Evolutionary conservation across 1,139 yeast species (phyloP).

Genomic region (Yamadazyma sp.): DNA sequence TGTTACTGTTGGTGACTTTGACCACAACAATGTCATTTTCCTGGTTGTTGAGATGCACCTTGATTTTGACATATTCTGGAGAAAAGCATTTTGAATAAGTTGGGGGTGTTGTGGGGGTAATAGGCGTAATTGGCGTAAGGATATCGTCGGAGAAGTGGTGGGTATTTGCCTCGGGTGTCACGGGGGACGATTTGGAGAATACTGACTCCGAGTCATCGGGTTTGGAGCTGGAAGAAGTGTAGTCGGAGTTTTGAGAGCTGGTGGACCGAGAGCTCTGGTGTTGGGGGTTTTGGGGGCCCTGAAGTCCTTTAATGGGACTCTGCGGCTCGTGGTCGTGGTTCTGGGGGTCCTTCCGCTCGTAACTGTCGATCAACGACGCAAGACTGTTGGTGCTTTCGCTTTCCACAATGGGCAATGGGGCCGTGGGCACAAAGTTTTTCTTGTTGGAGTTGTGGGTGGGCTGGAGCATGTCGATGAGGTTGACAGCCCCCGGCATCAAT

Average conservation of each 20-base stretch:
- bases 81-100: not conserved
- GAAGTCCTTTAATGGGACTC: too few species aligned
- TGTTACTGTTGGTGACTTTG: slow-evolving; percentile 25
- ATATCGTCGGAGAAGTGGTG: slow-evolving; percentile 5
- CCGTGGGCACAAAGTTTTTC: slow-evolving; percentile 25
- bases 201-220: slow-evolving; percentile 9
- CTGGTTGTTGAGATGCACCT: slow-evolving; percentile 29
- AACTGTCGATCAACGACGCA: slow-evolving; percentile 24
- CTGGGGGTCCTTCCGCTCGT: slow-evolving; percentile 6
- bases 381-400: slow-evolving; percentile 23
- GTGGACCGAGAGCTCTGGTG: not conserved
- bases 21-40: slow-evolving; percentile 35
- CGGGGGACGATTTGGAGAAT: slow-evolving; percentile 13
- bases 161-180: slow-evolving; percentile 9
- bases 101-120: not conserved
- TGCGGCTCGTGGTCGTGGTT: too few species aligned
- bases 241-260: slow-evolving; percentile 1
- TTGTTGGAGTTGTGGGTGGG: slow-evolving; percentile 11
- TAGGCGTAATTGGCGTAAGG: slow-evolving; percentile 14
- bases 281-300: not conserved
- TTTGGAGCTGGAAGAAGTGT: not conserved
- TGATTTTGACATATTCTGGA: slow-evolving; percentile 29
- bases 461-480: slow-evolving; percentile 19
- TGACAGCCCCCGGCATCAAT: slow-evolving; percentile 24
- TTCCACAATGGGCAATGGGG: slow-evolving; percentile 25